A percentile compares a stretch with the other conserved stretches of the same genome.
Conservation (phyloP, 495 filamentous ascomycete species). For the Hypoxylon rickii region DNA sequence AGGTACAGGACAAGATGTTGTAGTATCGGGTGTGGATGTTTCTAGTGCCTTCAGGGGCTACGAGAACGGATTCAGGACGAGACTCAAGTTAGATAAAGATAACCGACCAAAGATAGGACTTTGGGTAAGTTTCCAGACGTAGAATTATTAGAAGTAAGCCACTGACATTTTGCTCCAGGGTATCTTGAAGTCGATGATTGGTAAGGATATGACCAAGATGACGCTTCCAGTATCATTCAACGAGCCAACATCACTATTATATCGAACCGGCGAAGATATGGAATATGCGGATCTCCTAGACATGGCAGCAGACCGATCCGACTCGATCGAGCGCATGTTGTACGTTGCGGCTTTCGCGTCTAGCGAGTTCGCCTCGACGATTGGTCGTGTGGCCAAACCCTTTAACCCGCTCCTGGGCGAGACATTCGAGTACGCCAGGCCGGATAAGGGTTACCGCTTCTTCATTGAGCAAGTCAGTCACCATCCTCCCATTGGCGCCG, state of each 20-base stretch:
- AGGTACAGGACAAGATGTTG: slow-evolving; percentile 44
- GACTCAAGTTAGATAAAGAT: slow-evolving; percentile 88
- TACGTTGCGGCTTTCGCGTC: slow-evolving; percentile 96
- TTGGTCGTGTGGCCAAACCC: slow-evolving; percentile 93
- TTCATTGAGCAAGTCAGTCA: slow-evolving; percentile 99
- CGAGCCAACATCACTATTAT: slow-evolving; percentile 95
- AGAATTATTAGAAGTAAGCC: not conserved
- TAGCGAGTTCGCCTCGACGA: slow-evolving; percentile 95
- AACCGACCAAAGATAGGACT: slow-evolving; percentile 91
- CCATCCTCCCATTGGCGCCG: slow-evolving; percentile 93
- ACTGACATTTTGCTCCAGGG: slow-evolving; percentile 58
- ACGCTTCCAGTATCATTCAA: slow-evolving; percentile 98
- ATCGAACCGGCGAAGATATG: slow-evolving; percentile 95
- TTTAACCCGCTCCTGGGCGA: slow-evolving; percentile 97
- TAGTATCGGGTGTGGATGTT: slow-evolving; percentile 62
- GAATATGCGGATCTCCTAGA: slow-evolving; percentile 95
- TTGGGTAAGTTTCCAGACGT: slow-evolving; percentile 68
- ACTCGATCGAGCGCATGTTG: slow-evolving; percentile 91
- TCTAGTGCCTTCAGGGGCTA: slow-evolving; percentile 83
- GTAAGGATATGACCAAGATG: slow-evolving; percentile 99
- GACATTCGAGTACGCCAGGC: slow-evolving; percentile 93
- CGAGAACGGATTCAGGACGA: slow-evolving; percentile 78
- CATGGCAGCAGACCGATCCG: slow-evolving; percentile 79
- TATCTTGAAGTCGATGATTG: slow-evolving; percentile 99
- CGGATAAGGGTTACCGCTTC: slow-evolving; percentile 96